Percentiles rank a stretch among this genome's conserved stretches.
Conservation (phyloP, 1,139 yeast species). For the Arxiozyma heterogenica region DNA sequence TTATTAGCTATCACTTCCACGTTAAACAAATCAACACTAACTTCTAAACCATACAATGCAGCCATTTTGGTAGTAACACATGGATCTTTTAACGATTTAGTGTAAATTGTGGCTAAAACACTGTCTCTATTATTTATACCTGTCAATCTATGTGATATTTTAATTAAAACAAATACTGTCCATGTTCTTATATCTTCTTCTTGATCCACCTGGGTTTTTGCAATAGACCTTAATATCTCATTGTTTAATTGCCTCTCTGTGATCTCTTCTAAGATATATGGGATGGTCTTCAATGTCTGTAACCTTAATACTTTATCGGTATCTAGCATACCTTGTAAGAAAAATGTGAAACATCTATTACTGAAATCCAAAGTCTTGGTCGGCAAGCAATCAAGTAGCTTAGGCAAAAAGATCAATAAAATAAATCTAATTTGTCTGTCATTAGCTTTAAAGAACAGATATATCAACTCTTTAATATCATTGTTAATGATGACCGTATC, state of each 20-base stretch:
- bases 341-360: slow-evolving; percentile 55
- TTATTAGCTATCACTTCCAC: slow-evolving; percentile 73
- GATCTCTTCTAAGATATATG: slow-evolving; percentile 54
- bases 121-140: slow-evolving; percentile 41
- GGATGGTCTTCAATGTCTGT: slow-evolving; percentile 66
- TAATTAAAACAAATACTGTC: slow-evolving; percentile 68
- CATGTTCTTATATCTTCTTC: slow-evolving; percentile 79
- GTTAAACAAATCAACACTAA: slow-evolving; percentile 55
- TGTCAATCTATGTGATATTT: slow-evolving; percentile 58
- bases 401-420: slow-evolving; percentile 55
- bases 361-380: slow-evolving; percentile 52
- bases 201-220: slow-evolving; percentile 80
- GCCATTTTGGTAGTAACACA: slow-evolving; percentile 69
- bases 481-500: slow-evolving; percentile 28
- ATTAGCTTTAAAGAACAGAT: slow-evolving; percentile 52
- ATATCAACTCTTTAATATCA: slow-evolving; percentile 52
- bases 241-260: slow-evolving; percentile 79
- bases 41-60: slow-evolving; percentile 66
- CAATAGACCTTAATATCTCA: slow-evolving; percentile 70
- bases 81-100: slow-evolving; percentile 74
- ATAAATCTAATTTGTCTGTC: slow-evolving; percentile 73
- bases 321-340: slow-evolving; percentile 76
- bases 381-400: slow-evolving; percentile 40
- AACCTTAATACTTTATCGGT: slow-evolving; percentile 73
- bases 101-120: slow-evolving; percentile 79